These are phyloP conservation scores for Elsinoe australis DNA, from an alignment of 2,329 filamentous ascomycete species.

Conservation along the genomic window DNA sequence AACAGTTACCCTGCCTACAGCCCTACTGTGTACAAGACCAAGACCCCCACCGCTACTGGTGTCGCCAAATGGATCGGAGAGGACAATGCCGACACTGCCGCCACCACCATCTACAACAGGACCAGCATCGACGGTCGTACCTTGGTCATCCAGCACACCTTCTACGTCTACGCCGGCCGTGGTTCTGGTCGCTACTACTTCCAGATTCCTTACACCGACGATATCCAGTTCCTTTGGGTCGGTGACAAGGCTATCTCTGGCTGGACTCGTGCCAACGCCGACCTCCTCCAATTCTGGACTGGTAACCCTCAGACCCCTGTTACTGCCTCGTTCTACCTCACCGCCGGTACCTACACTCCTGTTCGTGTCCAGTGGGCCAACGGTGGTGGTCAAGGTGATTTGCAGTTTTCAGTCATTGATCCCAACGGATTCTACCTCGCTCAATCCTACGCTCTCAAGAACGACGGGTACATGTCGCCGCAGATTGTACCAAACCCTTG, in stretches of 20 bases:
- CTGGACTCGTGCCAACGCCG: conserved; percentile 19
- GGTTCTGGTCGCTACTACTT: conserved; percentile 20
- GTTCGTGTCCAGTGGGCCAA: conserved; percentile 19
- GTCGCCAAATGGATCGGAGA: conserved; percentile 19
- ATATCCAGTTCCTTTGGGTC: conserved; percentile 19
- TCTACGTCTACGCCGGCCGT: conserved; percentile 19
- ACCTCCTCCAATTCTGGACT: conserved; percentile 19
- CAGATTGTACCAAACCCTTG: conserved; percentile 18
- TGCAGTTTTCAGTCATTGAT: conserved; percentile 18
- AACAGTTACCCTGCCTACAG: conserved; percentile 17
- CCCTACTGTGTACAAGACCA: conserved; percentile 19
- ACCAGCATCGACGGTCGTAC: conserved; percentile 1
- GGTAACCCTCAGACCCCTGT: conserved; percentile 16
- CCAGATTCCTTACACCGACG: conserved; percentile 20
- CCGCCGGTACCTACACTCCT: conserved; percentile 15
- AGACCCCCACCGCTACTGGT: conserved; percentile 13
- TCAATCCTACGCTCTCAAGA: neutral
- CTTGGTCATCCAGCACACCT: conserved; percentile 20
- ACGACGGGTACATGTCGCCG: conserved; percentile 17
- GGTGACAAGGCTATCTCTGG: conserved; percentile 19
- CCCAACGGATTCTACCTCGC: conserved; percentile 14
- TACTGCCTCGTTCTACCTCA: conserved; percentile 17
- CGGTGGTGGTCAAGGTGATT: conserved; percentile 19
- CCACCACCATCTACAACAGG: conserved; percentile 14
- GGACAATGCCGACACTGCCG: conserved; percentile 17